Percentiles rank a stretch among this genome's conserved stretches.
phyloP scores from a whole-genome alignment of 2,329 filamentous ascomycete species.

The Phyllosticta citribraziliensis region DNA sequence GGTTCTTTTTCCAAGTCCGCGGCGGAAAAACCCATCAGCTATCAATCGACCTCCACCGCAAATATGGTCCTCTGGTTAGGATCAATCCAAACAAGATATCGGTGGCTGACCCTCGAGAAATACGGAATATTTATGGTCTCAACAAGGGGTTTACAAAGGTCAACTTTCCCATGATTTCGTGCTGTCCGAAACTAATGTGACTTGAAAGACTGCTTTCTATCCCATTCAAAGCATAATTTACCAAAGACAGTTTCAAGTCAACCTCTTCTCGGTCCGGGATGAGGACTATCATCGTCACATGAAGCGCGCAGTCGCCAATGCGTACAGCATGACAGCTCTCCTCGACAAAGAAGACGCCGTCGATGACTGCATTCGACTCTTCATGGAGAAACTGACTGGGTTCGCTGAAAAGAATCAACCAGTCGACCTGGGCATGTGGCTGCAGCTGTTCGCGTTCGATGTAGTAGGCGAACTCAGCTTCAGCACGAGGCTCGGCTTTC shows the following conservation, averaged over 20 bases:
- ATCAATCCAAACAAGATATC: constrained; percentile 74
- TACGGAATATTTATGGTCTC: constrained; percentile 58
- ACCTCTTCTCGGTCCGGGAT: constrained; percentile 31
- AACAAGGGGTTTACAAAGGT: constrained; percentile 32
- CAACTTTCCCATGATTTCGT: constrained; percentile 6
- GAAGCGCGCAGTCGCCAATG: constrained; percentile 29
- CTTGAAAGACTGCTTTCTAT: constrained; percentile 19
- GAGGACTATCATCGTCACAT: constrained; percentile 33
- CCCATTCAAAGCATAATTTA: constrained; percentile 18
- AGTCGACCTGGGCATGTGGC: constrained; percentile 21
- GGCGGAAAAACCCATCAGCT: constrained; percentile 42
- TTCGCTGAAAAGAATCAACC: constrained; percentile 14
- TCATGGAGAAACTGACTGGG: constrained; percentile 16
- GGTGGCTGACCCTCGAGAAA: constrained; percentile 62
- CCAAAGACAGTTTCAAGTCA: constrained; percentile 14
- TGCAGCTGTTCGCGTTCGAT: constrained; percentile 31
- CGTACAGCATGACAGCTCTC: constrained; percentile 34
- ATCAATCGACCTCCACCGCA: constrained; percentile 60
- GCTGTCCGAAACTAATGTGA: not conserved
- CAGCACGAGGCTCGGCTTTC: constrained; percentile 33
- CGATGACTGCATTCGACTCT: constrained; percentile 17
- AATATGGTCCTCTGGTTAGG: constrained; percentile 62
- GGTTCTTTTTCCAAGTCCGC: constrained; percentile 55
- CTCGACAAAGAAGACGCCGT: constrained; percentile 23
- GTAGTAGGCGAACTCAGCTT: constrained; percentile 34